Evolutionary conservation across 2,329 filamentous ascomycete species (phyloP).

Genomic region (Diplodia mutila): DNA sequence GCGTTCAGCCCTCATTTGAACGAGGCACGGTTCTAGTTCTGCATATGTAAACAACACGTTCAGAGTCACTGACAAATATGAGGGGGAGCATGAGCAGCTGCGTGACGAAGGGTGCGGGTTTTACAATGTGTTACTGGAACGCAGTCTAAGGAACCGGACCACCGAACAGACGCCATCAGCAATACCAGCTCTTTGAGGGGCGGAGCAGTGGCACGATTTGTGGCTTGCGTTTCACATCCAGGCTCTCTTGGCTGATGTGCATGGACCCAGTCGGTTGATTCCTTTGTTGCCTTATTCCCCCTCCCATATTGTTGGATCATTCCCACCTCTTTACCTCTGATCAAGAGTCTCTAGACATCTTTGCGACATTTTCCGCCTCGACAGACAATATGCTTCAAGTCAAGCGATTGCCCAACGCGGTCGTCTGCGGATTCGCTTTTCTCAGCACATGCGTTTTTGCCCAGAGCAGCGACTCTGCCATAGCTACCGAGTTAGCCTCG

Average conservation of each 20-base stretch:
- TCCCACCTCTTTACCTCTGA: not conserved
- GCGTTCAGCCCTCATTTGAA: not conserved
- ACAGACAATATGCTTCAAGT: not conserved
- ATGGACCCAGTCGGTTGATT: not conserved
- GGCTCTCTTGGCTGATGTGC: conserved; percentile 1
- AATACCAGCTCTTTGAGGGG: conserved; percentile 3
- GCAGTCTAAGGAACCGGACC: not conserved
- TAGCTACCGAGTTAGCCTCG: not conserved
- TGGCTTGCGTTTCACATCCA: conserved; percentile 16
- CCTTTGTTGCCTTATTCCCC: conserved; percentile 13
- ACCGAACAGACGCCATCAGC: not conserved
- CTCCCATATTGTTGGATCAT: conserved; percentile 5
- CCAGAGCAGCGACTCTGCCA: conserved; percentile 1
- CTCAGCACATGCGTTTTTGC: conserved; percentile 4
- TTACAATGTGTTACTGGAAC: not conserved
- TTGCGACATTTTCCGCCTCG: not conserved
- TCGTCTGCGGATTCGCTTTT: not conserved
- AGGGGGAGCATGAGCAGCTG: not conserved
- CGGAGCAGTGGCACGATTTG: conserved; percentile 8
- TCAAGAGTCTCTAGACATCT: conserved; percentile 1
- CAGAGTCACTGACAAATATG: not conserved
- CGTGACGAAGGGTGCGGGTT: not conserved
- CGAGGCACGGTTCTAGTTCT: not conserved
- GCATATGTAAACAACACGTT: not conserved
- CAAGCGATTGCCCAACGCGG: conserved; percentile 8